Base-by-base conservation (phyloP, 192 early-diverging fungal genomes). In the Coemansia sp. region DNA sequence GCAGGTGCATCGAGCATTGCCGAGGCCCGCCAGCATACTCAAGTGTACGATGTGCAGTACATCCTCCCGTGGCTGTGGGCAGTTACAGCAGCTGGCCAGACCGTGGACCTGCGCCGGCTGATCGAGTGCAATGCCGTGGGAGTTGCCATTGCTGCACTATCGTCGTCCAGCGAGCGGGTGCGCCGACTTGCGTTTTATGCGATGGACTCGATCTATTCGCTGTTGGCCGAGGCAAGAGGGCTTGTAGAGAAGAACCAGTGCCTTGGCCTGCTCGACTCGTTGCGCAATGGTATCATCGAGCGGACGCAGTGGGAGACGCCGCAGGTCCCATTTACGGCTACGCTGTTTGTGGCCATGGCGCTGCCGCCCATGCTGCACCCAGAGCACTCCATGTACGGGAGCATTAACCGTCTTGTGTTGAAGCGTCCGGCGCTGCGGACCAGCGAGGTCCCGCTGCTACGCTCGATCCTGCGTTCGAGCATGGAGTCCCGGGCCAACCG, bases 121-220 rank as follows among this genome's bases (percentile, higher is more conserved):
- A 53, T 75, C 19, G 66, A 75, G 9, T 28, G 35, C 49, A 60
- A 64, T 8, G 56, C 61, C 3, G 34, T 44, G 12, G 60, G 72
- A 2, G 37, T 75, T 7, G 60, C 53, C n/a, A 16, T 75, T 9
- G 61, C 52, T 2, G 51, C 65, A 10, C 44, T 75, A 22, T 63
- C 72, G 5, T 68, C 72, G 14, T 48, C 51, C 17, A 49, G 58
- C 41, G 16, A 22, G 31, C 35, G 18, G 3, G 47, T 42, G 9
- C 72, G 72, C n/a, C 54, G 53, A 19, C 60, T 75, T 16, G 72
- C 65, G 13, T 75, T 64, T 41, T 68, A 36, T 30, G 51, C 51
- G 0, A 36, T 75, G 4, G 72, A 75, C 33, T 13, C 18, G 16
- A 43, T 67, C 5, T 60, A 64, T 23, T 21, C 41, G 17, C 35